A percentile compares a stretch with the other conserved stretches of the same genome.
phyloP scores from a whole-genome alignment of 2,329 filamentous ascomycete genomes.

The Colletotrichum melonis region DNA sequence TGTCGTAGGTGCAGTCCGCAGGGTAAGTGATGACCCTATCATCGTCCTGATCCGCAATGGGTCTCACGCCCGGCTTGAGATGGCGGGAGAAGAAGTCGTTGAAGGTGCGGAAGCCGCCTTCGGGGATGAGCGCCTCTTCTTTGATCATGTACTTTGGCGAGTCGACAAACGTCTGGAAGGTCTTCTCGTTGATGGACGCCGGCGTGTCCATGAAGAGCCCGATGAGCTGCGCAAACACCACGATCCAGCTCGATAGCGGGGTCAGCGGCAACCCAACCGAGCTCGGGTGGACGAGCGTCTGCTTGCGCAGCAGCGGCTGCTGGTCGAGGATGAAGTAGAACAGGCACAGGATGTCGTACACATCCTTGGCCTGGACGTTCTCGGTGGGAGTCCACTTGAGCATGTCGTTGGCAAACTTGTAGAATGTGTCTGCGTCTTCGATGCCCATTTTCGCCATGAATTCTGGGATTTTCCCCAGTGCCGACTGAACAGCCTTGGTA shows the following conservation, averaged over 20 bases:
- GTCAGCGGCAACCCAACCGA: slow-evolving; percentile 43
- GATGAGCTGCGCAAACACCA: slow-evolving; percentile 48
- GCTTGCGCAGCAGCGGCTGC: slow-evolving; percentile 38
- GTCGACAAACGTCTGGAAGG: slow-evolving; percentile 45
- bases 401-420: slow-evolving; percentile 43
- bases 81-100: slow-evolving; percentile 53
- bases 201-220: slow-evolving; percentile 48
- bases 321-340: slow-evolving; percentile 55
- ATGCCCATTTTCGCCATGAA: slow-evolving; percentile 41
- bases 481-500: slow-evolving; percentile 31
- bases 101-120: slow-evolving; percentile 48
- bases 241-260: slow-evolving; percentile 51
- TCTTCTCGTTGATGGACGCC: slow-evolving; percentile 45
- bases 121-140: slow-evolving; percentile 44
- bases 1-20: slow-evolving; percentile 50
- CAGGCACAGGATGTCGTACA: slow-evolving; percentile 50
- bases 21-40: slow-evolving; percentile 46
- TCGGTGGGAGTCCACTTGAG: slow-evolving; percentile 52
- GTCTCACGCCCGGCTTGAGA: slow-evolving; percentile 47
- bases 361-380: slow-evolving; percentile 45
- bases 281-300: slow-evolving; percentile 42
- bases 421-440: slow-evolving; percentile 38
- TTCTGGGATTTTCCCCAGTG: slow-evolving; percentile 35
- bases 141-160: slow-evolving; percentile 45
- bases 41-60: slow-evolving; percentile 43